phyloP scores from a whole-genome alignment of 768 basidiomycete species.

The Naganishia vaughanmartiniae region DNA sequence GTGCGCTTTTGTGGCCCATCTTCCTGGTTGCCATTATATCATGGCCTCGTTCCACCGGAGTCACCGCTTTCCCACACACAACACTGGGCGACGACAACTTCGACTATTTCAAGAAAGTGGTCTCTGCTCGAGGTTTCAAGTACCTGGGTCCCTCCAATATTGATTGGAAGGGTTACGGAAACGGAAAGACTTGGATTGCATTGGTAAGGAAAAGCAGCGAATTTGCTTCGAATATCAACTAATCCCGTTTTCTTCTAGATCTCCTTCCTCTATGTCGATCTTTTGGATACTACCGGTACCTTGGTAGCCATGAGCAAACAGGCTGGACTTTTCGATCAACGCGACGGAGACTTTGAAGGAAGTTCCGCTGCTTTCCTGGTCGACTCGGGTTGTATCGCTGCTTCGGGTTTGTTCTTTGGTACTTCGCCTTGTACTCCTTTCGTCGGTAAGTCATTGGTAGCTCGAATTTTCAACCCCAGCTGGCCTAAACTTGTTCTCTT shows the following conservation, averaged over 20 bases:
- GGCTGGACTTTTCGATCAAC: constrained; percentile 77
- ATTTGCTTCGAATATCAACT: not conserved
- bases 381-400: constrained; percentile 43
- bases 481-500: constrained; percentile 12
- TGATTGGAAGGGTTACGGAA: constrained; percentile 54
- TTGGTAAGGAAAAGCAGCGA: constrained; percentile 51
- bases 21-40: constrained; percentile 79
- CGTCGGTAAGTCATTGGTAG: constrained; percentile 30
- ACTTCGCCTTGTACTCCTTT: constrained; percentile 44
- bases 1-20: constrained; percentile 68
- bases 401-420: constrained; percentile 44
- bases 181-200: constrained; percentile 80
- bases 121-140: constrained; percentile 54
- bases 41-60: constrained; percentile 77
- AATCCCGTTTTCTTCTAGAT: constrained; percentile 47
- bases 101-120: constrained; percentile 80
- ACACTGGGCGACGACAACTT: constrained; percentile 67
- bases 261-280: constrained; percentile 87
- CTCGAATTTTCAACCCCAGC: not conserved
- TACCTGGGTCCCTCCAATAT: constrained; percentile 42
- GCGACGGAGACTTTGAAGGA: constrained; percentile 81
- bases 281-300: constrained; percentile 65
- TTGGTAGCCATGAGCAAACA: constrained; percentile 89
- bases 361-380: constrained; percentile 54
- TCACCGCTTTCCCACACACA: constrained; percentile 79